phyloP scores from a whole-genome alignment of 176 grass and related monocot species.

The Avena sativa region DNA sequence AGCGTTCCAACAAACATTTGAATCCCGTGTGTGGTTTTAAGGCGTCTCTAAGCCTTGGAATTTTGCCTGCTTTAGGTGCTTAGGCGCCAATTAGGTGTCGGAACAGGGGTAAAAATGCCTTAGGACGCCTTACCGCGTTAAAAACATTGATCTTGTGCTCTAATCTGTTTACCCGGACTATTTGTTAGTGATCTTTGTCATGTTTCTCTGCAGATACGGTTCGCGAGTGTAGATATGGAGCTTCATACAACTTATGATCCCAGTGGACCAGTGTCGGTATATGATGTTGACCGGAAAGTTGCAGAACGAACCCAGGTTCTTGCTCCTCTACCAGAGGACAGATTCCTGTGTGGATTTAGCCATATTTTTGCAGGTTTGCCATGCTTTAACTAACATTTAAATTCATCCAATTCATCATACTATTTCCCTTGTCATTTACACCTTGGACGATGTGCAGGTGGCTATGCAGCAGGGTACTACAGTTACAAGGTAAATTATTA shows the following conservation, averaged over 20 bases:
- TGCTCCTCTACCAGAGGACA: conserved; percentile 83
- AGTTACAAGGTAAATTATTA: conserved; percentile 84
- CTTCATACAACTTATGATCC: conserved; percentile 86
- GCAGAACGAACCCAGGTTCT: conserved; percentile 80
- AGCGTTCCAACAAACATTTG: neutral
- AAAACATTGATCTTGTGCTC: neutral
- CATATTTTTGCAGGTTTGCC: conserved; percentile 95
- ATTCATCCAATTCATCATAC: neutral
- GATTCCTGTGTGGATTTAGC: conserved; percentile 90
- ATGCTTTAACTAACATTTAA: conserved; percentile 5
- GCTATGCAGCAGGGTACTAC: conserved; percentile 98
- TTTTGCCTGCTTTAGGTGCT: too few species aligned
- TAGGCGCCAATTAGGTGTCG: too few species aligned
- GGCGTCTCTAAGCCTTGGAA: too few species aligned
- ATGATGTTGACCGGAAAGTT: conserved; percentile 84
- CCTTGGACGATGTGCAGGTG: conserved; percentile 54
- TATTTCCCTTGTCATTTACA: conserved; percentile 5
- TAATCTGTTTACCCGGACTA: neutral
- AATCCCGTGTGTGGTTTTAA: neutral
- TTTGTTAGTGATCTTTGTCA: neutral
- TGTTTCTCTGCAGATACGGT: conserved; percentile 73
- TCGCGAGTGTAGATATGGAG: conserved; percentile 87
- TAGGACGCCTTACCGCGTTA: too few species aligned
- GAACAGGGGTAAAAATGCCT: too few species aligned
- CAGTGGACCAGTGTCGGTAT: conserved; percentile 63